Evolutionary conservation across 495 filamentous ascomycete genomes (phyloP).

Genomic region (Trichocladium antarcticum): DNA sequence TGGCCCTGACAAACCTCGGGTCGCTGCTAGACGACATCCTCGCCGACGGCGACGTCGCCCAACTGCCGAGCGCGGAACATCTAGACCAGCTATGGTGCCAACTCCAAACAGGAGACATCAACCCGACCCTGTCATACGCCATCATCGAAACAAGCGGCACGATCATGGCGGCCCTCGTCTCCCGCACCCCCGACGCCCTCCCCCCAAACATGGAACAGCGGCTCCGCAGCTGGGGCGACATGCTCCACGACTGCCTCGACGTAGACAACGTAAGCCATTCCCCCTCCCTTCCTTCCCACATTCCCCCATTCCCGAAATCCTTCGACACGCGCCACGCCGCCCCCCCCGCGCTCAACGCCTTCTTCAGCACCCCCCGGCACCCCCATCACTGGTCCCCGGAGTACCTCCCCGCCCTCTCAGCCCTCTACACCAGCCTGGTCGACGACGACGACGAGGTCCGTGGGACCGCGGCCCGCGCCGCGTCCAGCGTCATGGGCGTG

Average conservation of each 20-base stretch:
- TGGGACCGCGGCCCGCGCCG: conserved; percentile 45
- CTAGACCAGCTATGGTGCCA: conserved; percentile 23
- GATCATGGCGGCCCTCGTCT: conserved; percentile 26
- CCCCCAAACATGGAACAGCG: conserved; percentile 12
- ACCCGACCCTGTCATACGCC: conserved; percentile 34
- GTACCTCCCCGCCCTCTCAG: conserved; percentile 35
- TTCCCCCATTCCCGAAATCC: conserved; percentile 42
- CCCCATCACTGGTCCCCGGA: conserved; percentile 13
- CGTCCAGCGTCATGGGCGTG: conserved; percentile 28
- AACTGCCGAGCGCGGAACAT: conserved; percentile 15
- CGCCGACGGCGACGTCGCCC: not conserved
- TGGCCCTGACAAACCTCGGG: conserved; percentile 29
- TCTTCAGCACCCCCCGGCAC: conserved; percentile 13
- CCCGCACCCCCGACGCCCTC: not conserved
- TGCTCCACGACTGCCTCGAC: conserved; percentile 34
- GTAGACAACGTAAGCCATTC: conserved; percentile 34
- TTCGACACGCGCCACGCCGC: conserved; percentile 56
- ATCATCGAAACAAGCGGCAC: conserved; percentile 36
- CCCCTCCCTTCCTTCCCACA: not conserved
- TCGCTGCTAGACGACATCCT: conserved; percentile 24
- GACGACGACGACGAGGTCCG: conserved; percentile 90
- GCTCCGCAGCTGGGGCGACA: conserved; percentile 32
- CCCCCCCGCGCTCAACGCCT: conserved; percentile 28
- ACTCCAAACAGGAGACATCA: conserved; percentile 28
- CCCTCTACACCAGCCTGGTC: conserved; percentile 50